These are phyloP conservation scores for Monilinia fructicola DNA, from an alignment of 2,329 filamentous ascomycete genomes.

Conservation along the genomic window DNA sequence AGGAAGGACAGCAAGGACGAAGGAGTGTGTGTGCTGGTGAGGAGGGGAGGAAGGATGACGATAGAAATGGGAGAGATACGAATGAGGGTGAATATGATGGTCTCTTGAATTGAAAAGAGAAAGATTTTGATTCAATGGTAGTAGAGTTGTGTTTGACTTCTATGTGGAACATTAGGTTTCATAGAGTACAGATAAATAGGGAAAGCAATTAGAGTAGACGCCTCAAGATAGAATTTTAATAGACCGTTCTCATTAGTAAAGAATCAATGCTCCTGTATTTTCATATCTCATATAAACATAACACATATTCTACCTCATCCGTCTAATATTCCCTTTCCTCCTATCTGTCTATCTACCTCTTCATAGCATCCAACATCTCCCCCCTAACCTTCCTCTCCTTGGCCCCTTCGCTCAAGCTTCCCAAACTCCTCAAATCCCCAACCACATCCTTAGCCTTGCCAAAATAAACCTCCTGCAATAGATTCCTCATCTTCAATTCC, in stretches of 20 bases:
- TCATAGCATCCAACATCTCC: conserved; percentile 74
- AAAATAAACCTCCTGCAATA: conserved; percentile 98
- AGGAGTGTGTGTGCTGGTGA: not conserved
- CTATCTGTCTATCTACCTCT: conserved; percentile 29
- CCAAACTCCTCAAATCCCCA: conserved; percentile 86
- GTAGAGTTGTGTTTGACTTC: too few relatives aligned
- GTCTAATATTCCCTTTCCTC: not conserved
- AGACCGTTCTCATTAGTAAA: not conserved
- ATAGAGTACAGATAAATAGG: not conserved
- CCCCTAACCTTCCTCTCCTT: conserved; percentile 80
- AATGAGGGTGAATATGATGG: not conserved
- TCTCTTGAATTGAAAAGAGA: not conserved
- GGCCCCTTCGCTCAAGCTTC: conserved; percentile 79
- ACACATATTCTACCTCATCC: not conserved
- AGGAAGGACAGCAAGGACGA: not conserved
- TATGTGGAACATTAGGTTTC: not conserved
- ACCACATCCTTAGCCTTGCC: conserved; percentile 99
- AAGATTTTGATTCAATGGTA: not conserved
- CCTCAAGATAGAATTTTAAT: not conserved
- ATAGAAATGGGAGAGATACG: not conserved
- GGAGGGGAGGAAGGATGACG: not conserved
- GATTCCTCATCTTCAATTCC: conserved; percentile 98
- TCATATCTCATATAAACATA: conserved; percentile 21
- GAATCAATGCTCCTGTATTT: conserved; percentile 12
- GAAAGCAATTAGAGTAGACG: not conserved